Evolutionary conservation across 345 rosid genomes (phyloP), one percentile per base, ranked within the genome.

Genomic region (Eucalyptus albens): DNA sequence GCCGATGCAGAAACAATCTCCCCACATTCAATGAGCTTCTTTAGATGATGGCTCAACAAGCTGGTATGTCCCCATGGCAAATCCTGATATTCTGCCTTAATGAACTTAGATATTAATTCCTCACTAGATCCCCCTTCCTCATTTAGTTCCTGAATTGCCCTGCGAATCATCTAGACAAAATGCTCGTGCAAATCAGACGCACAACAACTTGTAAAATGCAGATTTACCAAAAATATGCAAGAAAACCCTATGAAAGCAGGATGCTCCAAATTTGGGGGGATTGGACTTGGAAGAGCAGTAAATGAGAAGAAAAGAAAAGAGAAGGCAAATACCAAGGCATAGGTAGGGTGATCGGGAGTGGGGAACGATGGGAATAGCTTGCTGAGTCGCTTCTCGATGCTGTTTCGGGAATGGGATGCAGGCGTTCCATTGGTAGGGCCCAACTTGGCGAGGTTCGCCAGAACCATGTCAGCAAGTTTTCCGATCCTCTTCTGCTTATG

Each of bases 41-140:
- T 92, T 86, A 93, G 42, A 88, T 92, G 94, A 88, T 89, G 92
- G 53, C 82, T 88, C 10, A 93, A 89, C 72, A 92, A 89, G 90
- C 91, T 93, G 87, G 40, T 82, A 85, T 93, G 93, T 88, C 92
- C 93, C 92, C 91, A 91, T 16, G 94, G 91, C 86, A 92, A 92
- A 89, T 88, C 88, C 88, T 90, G 86, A 44, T 93, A 91, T 83
- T 87, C 89, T 0, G 49, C 55, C 87, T 87, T 91, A 29, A 91
- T 90, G 55, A 89, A 92, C 81, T 90, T 89, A 24, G 92, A 91
- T 88, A 91, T 91, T 0, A 89, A 88, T 89, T 91, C 92, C 90
- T 93, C 89, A 60, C 65, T 81, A 19, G 92, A 91, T 21, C 93
- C 95, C 50, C 91, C 91, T 91, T 89, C 91, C 86, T 91, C 88